Base-by-base conservation (phyloP, 2,329 filamentous ascomycete genomes). In the Cladobotryum protrusum region DNA sequence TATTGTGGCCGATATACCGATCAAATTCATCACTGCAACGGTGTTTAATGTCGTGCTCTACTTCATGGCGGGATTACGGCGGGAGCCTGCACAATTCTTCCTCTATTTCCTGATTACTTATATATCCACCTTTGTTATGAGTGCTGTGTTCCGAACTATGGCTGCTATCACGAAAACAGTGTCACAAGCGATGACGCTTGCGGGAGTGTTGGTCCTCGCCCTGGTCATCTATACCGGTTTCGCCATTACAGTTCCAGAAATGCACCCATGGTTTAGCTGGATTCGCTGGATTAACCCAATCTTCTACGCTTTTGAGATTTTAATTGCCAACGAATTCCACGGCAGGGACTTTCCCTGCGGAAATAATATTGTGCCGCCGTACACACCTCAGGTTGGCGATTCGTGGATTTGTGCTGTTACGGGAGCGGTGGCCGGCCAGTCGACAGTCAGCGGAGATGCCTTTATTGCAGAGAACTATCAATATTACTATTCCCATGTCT, bases 231-330 rank as follows among this genome's bases (percentile, higher is more conserved):
- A 75, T 62, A 83, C 82, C 0, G 82, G 79, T 50, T 83, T 85
- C 59, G 67, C 72, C 24, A 72, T 79, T 33, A 60, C 68, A 1
- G 62, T 69, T 2, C 68, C 70, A 0, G 57, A 85, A 59, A 89
- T 86, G 85, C 76, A 82, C 18, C 78, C 77, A 0, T 92, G 86
- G 85, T 83, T 86, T 44, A 71, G 79, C 24, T 91, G 87, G 87
- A 85, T 91, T 47, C 79, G 83, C 24, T 89, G 83, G 68, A 73
- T 90, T 45, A 85, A 90, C 52, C 85, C 86, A 0, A 78, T 90
- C 34, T 82, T 75, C 41, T 90, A 90, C 59, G 83, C 77, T 2
- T 92, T 90, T 56, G 86, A 90, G 62, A 77, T 80, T 2, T 69
- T 89, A 15, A 78, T 88, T 66, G 73, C 82, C 52, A 91, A 90